Evolutionary conservation across 2,329 filamentous ascomycete genomes (phyloP).

Genomic region (Nemania bipapillata): DNA sequence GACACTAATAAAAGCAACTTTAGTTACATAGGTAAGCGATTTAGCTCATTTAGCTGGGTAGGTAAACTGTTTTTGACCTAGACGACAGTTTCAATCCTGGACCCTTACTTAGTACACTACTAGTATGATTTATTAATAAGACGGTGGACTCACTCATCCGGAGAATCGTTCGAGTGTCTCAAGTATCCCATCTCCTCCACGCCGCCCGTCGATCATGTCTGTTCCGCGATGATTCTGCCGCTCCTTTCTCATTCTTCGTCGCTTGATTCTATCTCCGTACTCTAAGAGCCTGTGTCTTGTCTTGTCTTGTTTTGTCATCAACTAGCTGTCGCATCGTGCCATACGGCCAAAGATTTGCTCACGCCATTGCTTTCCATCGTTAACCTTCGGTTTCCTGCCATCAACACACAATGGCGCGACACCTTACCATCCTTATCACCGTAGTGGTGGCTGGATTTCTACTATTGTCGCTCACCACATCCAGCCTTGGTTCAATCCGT

Average conservation of each 20-base stretch:
- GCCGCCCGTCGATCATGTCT: conserved; percentile 25
- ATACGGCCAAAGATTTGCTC: neutral
- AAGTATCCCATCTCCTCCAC: conserved; percentile 15
- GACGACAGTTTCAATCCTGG: neutral
- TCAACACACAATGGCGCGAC: conserved; percentile 61
- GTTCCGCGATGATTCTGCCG: conserved; percentile 33
- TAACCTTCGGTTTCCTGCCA: neutral
- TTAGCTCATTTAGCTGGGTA: no score
- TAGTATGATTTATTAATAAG: conserved; percentile 23
- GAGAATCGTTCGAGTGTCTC: conserved; percentile 24
- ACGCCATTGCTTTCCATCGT: neutral
- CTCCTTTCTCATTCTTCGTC: conserved; percentile 22
- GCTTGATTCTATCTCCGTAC: conserved; percentile 4
- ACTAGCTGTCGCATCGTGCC: neutral
- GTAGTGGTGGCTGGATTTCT: conserved; percentile 67
- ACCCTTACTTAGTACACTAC: neutral
- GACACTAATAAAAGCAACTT: conserved; percentile 13
- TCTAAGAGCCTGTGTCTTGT: neutral
- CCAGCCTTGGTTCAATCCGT: conserved; percentile 57
- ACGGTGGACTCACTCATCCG: conserved; percentile 19
- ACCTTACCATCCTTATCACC: conserved; percentile 65
- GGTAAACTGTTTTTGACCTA: neutral
- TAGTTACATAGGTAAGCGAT: neutral
- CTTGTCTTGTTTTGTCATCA: no score
- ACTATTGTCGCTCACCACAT: conserved; percentile 66